Evolutionary conservation across 106 monocot genomes (phyloP).

Genomic region (Acanthochlamys bracteata): DNA sequence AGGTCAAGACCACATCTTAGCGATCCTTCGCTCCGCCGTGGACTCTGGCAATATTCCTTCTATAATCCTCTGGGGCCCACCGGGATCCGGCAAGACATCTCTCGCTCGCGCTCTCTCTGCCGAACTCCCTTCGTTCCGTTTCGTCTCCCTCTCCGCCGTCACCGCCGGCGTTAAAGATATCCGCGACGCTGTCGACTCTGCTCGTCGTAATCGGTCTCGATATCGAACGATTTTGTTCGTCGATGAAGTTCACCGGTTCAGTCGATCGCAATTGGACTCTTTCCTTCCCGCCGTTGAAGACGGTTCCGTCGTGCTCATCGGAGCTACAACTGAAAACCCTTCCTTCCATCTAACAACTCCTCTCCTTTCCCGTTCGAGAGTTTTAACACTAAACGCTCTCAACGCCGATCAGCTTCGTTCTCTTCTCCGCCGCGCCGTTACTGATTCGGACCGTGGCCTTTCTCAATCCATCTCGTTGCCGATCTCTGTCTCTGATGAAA

Average conservation of each 20-base stretch:
- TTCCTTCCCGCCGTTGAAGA: conserved; percentile 80
- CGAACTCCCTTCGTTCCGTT: conserved; percentile 24
- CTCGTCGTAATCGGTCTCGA: conserved; percentile 16
- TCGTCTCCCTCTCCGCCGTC: conserved; percentile 68
- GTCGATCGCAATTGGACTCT: conserved; percentile 55
- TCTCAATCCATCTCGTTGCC: conserved; percentile 6
- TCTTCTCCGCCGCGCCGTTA: conserved; percentile 28
- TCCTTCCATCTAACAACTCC: conserved; percentile 88
- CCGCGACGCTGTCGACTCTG: conserved; percentile 42
- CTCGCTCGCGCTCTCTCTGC: conserved; percentile 56
- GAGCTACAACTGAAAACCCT: conserved; percentile 86
- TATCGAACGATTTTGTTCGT: conserved; percentile 58
- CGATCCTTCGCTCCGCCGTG: conserved; percentile 33
- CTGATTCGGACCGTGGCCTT: conserved; percentile 43
- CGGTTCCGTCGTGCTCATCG: conserved; percentile 64
- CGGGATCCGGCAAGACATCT: conserved; percentile 76
- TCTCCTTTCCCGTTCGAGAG: conserved; percentile 72
- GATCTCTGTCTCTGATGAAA: conserved; percentile 31
- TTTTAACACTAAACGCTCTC: conserved; percentile 54
- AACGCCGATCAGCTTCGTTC: conserved; percentile 25
- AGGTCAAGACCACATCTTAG: conserved; percentile 69
- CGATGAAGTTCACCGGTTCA: conserved; percentile 83
- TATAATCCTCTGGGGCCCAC: conserved; percentile 77
- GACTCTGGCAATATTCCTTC: conserved; percentile 28
- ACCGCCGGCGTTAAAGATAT: conserved; percentile 53